Base-by-base conservation (phyloP, 2,329 filamentous ascomycete genomes). In the Coniella lustricola region DNA sequence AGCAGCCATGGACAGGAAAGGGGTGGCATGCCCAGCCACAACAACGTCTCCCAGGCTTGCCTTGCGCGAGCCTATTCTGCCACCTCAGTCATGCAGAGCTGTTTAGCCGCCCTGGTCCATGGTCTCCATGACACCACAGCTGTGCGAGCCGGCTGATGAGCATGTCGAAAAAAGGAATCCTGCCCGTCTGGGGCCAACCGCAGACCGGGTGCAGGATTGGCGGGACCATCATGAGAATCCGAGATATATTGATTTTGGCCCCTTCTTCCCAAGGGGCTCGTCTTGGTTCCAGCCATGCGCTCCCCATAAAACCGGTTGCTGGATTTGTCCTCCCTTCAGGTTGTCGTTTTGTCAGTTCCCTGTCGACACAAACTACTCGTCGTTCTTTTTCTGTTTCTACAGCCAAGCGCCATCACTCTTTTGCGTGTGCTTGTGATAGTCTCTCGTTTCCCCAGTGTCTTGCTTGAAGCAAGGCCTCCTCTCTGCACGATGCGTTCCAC, bases 401-500 rank as follows among this genome's bases (percentile, higher is more conserved):
- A 33, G 25, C 25, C 25, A 20, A 16, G 9, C 29, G 5, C 38
- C 20, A 31, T 14, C 40, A 21, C 21, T 25, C 21, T 16, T 36
- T 43, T 47, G 7, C 25, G 20, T 41, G 41, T 35, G 38, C 18
- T 40, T 41, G 31, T 16, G 32, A 17, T n/a, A 45, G 40, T 44
- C 44, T 42, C 25, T 52, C 42, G 12, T 31, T 52, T 42, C 18
- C 17, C 5, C 21, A 31, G 13, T 13, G 12, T 20, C 44, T 8
- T 12, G 37, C 18, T 39, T 39, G 47, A 48, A 47, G 50, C 50
- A 34, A 52, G 50, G 18, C 17, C 48, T 52, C 47, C 50, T 38
- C 47, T 10, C 38, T 52, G 44, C 46, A 40, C 43, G 38, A 48
- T 52, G 50, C 50, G 46, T 16, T 52, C 42, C 31, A 41, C 48